phyloP scores from a whole-genome alignment of 345 rosid genomes.

The Salix viminalis region DNA sequence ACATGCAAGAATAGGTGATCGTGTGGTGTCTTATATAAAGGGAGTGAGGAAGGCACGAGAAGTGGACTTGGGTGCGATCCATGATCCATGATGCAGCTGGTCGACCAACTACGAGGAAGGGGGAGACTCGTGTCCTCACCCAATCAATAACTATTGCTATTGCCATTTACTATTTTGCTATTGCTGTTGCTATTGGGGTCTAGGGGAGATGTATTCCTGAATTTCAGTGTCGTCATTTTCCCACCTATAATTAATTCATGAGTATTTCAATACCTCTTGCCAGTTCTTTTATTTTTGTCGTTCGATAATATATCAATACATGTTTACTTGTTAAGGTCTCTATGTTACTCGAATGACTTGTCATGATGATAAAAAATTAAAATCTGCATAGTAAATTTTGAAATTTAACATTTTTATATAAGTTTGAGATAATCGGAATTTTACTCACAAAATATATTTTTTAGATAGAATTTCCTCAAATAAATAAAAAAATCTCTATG shows the following conservation, averaged over 20 bases:
- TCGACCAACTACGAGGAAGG: not conserved
- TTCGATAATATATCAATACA: not conserved
- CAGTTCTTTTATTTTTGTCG: too few relatives aligned
- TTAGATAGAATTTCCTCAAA: too few relatives aligned
- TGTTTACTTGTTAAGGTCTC: not conserved
- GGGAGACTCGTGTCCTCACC: too few relatives aligned
- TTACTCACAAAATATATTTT: too few relatives aligned
- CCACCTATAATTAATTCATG: not conserved
- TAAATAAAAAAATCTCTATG: not conserved
- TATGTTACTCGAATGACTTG: too few relatives aligned
- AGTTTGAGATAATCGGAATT: too few relatives aligned
- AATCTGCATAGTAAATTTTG: too few relatives aligned
- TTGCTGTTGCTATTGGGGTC: not conserved
- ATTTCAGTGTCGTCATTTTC: not conserved
- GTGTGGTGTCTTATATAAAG: constrained; percentile 33
- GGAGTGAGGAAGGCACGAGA: constrained; percentile 41
- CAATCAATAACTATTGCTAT: not conserved
- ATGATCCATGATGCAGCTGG: constrained; percentile 19
- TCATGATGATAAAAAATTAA: too few relatives aligned
- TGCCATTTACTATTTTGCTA: not conserved
- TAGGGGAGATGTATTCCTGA: constrained; percentile 19
- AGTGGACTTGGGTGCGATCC: constrained; percentile 15
- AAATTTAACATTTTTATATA: too few relatives aligned
- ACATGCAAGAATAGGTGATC: constrained; percentile 34
- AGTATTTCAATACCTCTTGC: not conserved